A percentile compares a stretch with the other conserved stretches of the same genome.
phyloP scores from a whole-genome alignment of 441 rosid species.

The Gossypium davidsonii region DNA sequence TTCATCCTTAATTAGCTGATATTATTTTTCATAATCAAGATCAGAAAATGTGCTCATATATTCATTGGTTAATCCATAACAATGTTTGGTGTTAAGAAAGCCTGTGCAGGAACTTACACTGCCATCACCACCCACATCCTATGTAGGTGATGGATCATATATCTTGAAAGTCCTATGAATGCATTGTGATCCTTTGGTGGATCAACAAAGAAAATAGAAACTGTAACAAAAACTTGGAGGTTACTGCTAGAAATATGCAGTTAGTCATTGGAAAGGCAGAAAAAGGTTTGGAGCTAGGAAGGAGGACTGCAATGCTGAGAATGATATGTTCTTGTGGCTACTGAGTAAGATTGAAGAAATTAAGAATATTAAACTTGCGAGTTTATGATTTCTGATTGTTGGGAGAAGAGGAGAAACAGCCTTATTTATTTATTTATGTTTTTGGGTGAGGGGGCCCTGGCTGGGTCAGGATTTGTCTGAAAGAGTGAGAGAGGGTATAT shows the following conservation, averaged over 20 bases:
- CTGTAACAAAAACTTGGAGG: background rate
- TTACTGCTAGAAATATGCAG: background rate
- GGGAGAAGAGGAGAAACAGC: background rate
- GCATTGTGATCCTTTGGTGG: constrained; percentile 2
- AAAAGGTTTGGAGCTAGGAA: background rate
- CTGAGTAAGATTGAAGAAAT: background rate
- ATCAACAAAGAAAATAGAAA: background rate
- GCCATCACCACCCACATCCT: background rate
- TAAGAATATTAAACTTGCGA: background rate
- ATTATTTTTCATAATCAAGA: background rate
- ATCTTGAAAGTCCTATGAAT: background rate
- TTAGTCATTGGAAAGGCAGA: background rate
- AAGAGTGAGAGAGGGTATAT: background rate
- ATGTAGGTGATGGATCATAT: background rate
- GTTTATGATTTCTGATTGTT: background rate
- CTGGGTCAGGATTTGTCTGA: background rate
- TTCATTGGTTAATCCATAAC: background rate
- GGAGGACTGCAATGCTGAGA: background rate
- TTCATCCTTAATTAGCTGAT: background rate
- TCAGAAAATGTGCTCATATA: background rate
- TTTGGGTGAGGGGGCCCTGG: background rate
- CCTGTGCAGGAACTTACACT: background rate
- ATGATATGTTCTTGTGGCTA: background rate
- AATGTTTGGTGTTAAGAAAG: background rate
- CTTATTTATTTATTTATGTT: background rate